Base-by-base conservation (phyloP, 1,284 basidiomycete genomes). In the Naganishia sp. region DNA sequence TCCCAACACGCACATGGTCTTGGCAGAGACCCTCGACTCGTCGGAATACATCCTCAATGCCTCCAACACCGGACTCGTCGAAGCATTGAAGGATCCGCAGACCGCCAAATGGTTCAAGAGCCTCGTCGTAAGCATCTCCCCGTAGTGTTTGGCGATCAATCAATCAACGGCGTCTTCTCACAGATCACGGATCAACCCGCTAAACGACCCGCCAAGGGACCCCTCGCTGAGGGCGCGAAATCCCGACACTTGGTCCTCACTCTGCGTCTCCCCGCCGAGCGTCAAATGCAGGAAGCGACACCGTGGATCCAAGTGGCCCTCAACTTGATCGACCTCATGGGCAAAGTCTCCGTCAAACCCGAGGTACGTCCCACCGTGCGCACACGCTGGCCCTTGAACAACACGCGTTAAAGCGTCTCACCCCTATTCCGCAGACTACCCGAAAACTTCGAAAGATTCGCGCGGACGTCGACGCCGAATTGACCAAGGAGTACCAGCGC, bases 141-240 rank as follows among this genome's bases (percentile, higher is more conserved):
- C 28, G n/a, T 36, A 52, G 28, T n/a, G 16, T 28, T 28, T 28
- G 28, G 5, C 25, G 33, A 61, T 61, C 52, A 56, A 50, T 59
- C 28, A 5, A 2, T 28, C 28, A 28, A 28, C 28, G 42, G 53
- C 57, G 28, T 61, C 53, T 55, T 42, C 45, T 54, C 65, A 11
- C 70, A 88, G 85, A 84, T 94, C 68, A 90, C 91, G 31, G 92
- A 94, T 81, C 90, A 92, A 75, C 89, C 92, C 11, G 82, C 86
- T 66, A 82, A 83, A 42, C 86, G 88, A 64, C 92, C 92, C 1
- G 28, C 66, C 39, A 72, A 70, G 7, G 80, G 79, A 9, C 84
- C 87, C 0, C 73, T 86, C 57, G 72, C 70, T 67, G 64, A 74
- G 70, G 82, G 79, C 59, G 77, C 85, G 65, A 84, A 84, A 65